These are phyloP conservation scores for Diplodia corticola DNA, from an alignment of 2,329 filamentous ascomycete species.

Conservation along the genomic window DNA sequence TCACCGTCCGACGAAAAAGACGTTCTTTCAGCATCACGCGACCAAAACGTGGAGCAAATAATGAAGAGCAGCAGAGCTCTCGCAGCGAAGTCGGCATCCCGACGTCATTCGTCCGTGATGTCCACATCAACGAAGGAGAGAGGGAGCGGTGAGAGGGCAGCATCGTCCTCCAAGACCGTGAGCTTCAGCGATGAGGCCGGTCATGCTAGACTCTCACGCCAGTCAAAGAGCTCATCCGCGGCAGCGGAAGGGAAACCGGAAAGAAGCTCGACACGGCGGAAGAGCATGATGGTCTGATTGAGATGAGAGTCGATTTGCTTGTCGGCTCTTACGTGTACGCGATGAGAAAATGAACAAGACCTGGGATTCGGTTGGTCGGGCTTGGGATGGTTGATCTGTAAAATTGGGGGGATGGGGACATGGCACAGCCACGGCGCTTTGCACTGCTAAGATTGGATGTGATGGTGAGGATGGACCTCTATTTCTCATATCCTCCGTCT, in stretches of 20 bases:
- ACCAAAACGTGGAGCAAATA: conserved; percentile 24
- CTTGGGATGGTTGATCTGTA: neutral
- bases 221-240: conserved; percentile 21
- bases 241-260: conserved; percentile 32
- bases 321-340: neutral
- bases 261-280: conserved; percentile 41
- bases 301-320: neutral
- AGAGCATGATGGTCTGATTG: conserved; percentile 45
- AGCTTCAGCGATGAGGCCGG: conserved; percentile 27
- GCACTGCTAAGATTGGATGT: neutral
- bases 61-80: conserved; percentile 34
- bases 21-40: conserved; percentile 24
- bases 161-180: conserved; percentile 29
- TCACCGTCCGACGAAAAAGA: conserved; percentile 30
- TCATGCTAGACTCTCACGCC: conserved; percentile 9
- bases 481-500: neutral
- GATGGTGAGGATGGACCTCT: neutral
- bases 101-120: conserved; percentile 38
- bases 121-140: conserved; percentile 23
- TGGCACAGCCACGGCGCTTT: neutral
- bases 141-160: conserved; percentile 24
- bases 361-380: neutral
- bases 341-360: neutral
- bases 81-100: conserved; percentile 29
- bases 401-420: neutral